These are phyloP conservation scores for Diversispora epigaea DNA, from an alignment of 192 early-diverging fungal species.

Conservation along the genomic window DNA sequence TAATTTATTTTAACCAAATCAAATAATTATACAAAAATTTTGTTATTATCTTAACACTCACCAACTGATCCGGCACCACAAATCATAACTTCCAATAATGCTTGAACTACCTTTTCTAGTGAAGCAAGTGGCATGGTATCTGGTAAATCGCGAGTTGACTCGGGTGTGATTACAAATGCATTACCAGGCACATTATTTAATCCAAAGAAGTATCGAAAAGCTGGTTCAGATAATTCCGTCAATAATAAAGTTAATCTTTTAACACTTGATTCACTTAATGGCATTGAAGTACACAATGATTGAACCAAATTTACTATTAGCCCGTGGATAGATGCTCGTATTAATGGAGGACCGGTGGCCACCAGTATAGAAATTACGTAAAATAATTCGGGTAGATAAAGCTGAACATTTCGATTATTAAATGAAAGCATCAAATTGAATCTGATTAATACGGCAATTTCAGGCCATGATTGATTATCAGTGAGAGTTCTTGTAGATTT, in stretches of 20 bases:
- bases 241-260: conserved; percentile 62
- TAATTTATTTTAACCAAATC: not conserved
- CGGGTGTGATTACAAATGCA: conserved; percentile 63
- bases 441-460: conserved; percentile 86
- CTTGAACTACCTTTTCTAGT: conserved; percentile 58
- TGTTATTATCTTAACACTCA: conserved; percentile 34
- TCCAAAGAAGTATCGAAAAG: conserved; percentile 79
- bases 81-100: conserved; percentile 63
- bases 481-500: conserved; percentile 69
- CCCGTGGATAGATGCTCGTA: conserved; percentile 90
- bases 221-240: conserved; percentile 78
- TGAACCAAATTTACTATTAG: conserved; percentile 91
- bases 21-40: not conserved
- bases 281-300: conserved; percentile 66
- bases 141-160: conserved; percentile 52
- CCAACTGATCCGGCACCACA: conserved; percentile 65
- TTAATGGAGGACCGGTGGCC: conserved; percentile 79
- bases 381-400: conserved; percentile 84
- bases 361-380: conserved; percentile 83
- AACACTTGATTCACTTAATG: conserved; percentile 54
- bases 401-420: conserved; percentile 72
- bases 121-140: conserved; percentile 52
- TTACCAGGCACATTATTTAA: conserved; percentile 64
- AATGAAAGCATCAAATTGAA: conserved; percentile 90
- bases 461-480: conserved; percentile 85